phyloP scores from a whole-genome alignment of 768 basidiomycete genomes.

The Rhodotorula graminis region DNA sequence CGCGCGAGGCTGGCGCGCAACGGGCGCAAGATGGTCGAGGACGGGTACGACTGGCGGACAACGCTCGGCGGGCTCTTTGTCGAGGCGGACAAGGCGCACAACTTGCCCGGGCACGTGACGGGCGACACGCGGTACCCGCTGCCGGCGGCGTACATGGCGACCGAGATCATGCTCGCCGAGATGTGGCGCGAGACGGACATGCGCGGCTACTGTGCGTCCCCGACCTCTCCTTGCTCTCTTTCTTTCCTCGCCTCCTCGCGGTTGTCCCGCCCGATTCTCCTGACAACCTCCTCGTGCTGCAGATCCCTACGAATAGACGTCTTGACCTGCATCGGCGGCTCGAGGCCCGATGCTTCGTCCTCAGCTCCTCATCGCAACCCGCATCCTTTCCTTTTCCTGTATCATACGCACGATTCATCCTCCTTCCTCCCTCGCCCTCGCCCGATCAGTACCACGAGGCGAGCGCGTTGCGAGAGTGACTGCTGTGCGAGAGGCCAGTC shows the following conservation, averaged over 20 bases:
- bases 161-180: conserved; percentile 23
- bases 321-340: no score
- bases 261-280: no score
- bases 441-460: no score
- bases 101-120: conserved; percentile 1
- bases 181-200: conserved; percentile 16
- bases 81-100: conserved; percentile 13
- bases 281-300: background rate
- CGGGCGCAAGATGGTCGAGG: conserved; percentile 29
- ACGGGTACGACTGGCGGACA: conserved; percentile 30
- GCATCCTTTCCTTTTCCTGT: no score
- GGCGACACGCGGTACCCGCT: conserved; percentile 18
- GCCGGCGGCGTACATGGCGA: conserved; percentile 26
- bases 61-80: conserved; percentile 19
- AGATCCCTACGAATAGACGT: background rate
- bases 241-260: background rate
- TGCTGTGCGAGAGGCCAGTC: no score
- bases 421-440: no score
- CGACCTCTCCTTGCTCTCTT: background rate
- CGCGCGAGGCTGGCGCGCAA: conserved; percentile 6
- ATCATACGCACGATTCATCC: no score
- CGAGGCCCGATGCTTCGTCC: no score
- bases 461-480: no score
- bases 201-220: conserved; percentile 9
- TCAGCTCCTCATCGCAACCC: no score